These are phyloP conservation scores for Microcyclospora tardicrescens DNA, from an alignment of 2,329 filamentous ascomycete species.

Conservation along the genomic window DNA sequence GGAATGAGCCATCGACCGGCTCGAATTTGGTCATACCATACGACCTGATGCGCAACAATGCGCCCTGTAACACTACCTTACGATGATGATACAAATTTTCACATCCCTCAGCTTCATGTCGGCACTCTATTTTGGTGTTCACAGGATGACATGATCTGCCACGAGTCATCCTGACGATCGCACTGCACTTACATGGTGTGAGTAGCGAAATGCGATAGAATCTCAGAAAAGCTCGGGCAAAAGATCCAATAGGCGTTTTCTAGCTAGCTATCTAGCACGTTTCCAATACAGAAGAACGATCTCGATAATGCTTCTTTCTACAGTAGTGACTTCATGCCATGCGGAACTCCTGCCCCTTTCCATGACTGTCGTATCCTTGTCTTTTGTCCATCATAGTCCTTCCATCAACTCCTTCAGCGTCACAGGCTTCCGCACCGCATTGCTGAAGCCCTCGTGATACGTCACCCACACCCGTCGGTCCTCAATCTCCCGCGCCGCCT, in stretches of 20 bases:
- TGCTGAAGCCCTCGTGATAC: constrained; percentile 81
- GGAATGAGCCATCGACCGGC: too few relatives aligned
- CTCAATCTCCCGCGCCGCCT: constrained; percentile 25
- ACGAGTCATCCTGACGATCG: too few relatives aligned
- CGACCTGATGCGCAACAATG: too few relatives aligned
- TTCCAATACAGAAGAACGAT: not conserved
- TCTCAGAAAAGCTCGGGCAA: too few relatives aligned
- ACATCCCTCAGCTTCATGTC: too few relatives aligned
- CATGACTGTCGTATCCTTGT: constrained; percentile 21
- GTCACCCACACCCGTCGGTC: constrained; percentile 68
- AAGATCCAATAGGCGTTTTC: not conserved
- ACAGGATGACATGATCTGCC: too few relatives aligned
- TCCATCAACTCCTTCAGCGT: constrained; percentile 66
- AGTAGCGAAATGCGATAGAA: too few relatives aligned
- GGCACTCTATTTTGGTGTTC: too few relatives aligned
- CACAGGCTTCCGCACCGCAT: constrained; percentile 81
- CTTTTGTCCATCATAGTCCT: constrained; percentile 30
- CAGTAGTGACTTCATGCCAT: not conserved
- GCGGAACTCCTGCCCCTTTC: constrained; percentile 6
- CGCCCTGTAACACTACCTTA: too few relatives aligned
- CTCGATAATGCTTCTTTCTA: not conserved
- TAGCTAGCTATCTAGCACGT: not conserved
- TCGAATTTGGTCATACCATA: too few relatives aligned
- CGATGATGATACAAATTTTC: too few relatives aligned
- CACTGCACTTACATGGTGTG: too few relatives aligned